phyloP scores from a whole-genome alignment of 495 filamentous ascomycete species.

The Gamarada debralockiae region DNA sequence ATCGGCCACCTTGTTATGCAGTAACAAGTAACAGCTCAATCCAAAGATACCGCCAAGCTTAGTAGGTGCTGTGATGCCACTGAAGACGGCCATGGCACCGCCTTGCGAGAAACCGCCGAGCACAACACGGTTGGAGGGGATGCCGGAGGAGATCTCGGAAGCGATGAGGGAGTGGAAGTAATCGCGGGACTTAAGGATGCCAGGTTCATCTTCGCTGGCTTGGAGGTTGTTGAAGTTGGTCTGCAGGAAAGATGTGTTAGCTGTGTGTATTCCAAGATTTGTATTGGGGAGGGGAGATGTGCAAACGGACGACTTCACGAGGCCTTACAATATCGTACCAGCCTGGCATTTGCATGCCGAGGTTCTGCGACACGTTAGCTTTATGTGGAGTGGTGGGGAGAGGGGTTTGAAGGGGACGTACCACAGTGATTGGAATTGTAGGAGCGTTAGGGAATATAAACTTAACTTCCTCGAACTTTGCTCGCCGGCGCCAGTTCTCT shows the following conservation, averaged over 20 bases:
- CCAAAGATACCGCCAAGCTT: conserved; percentile 87
- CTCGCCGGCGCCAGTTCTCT: conserved; percentile 82
- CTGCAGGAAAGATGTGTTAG: conserved; percentile 9
- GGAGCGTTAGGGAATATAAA: conserved; percentile 97
- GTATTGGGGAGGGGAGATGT: conserved; percentile 2
- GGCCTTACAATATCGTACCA: conserved; percentile 85
- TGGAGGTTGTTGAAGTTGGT: conserved; percentile 21
- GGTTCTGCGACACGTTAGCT: conserved; percentile 49
- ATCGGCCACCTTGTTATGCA: conserved; percentile 66
- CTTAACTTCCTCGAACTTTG: conserved; percentile 81
- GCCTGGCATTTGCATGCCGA: conserved; percentile 80
- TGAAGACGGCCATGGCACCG: conserved; percentile 50
- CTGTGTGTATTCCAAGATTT: neutral
- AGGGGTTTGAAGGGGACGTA: conserved; percentile 37
- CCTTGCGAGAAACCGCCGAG: conserved; percentile 66
- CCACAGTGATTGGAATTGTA: conserved; percentile 78
- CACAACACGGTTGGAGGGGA: conserved; percentile 77
- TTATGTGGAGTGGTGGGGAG: neutral
- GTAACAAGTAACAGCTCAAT: conserved; percentile 75
- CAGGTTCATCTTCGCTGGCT: conserved; percentile 66
- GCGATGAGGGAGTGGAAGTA: conserved; percentile 81
- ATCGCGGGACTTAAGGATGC: conserved; percentile 67
- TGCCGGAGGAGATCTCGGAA: conserved; percentile 76
- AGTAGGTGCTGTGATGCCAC: conserved; percentile 66
- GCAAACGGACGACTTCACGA: conserved; percentile 23